phyloP scores from a whole-genome alignment of 495 filamentous ascomycete genomes.

The Aspergillus ostianus region DNA sequence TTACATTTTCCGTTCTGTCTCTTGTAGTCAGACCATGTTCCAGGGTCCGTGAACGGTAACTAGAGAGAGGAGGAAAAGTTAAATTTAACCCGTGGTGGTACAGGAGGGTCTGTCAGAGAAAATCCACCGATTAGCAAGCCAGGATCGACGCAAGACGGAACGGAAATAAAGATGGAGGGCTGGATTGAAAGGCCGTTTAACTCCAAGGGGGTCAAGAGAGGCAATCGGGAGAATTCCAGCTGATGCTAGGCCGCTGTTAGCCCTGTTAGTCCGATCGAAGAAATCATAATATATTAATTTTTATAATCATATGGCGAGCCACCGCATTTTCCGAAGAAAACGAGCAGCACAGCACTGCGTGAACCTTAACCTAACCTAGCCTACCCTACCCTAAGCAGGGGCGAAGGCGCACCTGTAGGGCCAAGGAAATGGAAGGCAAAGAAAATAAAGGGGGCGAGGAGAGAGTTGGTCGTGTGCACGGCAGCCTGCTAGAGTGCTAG shows the following conservation, averaged over 20 bases:
- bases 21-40: background rate
- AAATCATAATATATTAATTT: too few species aligned
- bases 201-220: background rate
- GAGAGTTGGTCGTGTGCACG: background rate
- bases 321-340: background rate
- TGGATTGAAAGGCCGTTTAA: background rate
- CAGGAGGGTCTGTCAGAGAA: background rate
- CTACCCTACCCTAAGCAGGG: background rate
- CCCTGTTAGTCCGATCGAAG: background rate
- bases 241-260: background rate
- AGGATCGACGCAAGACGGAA: background rate
- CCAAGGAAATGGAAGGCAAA: background rate
- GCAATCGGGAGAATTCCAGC: background rate
- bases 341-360: background rate
- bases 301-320: too few species aligned
- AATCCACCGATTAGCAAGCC: background rate
- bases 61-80: background rate
- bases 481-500: background rate
- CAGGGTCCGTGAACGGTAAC: background rate
- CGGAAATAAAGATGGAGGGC: background rate
- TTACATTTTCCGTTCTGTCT: background rate
- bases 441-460: background rate
- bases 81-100: background rate
- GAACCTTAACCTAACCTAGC: background rate
- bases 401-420: background rate